Conservation (phyloP, 2,329 filamentous ascomycete genomes). For the Daldinia eschscholtzii region DNA sequence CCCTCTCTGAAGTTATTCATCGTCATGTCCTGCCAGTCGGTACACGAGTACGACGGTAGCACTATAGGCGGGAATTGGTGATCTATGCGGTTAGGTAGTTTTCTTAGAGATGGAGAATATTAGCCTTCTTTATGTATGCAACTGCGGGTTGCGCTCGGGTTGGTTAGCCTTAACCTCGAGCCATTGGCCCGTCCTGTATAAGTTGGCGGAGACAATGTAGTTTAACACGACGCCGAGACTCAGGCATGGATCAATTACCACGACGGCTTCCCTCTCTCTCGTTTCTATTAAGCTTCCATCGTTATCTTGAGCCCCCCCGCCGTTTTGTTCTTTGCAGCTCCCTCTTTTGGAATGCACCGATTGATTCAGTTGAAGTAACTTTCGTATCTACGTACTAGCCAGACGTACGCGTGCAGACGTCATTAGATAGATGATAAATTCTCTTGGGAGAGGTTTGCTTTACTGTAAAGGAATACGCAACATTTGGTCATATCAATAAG, state of each 20-base stretch:
- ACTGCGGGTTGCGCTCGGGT: slow-evolving; percentile 33
- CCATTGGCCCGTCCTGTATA: slow-evolving; percentile 26
- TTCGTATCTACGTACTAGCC: slow-evolving; percentile 21
- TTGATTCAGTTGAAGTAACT: slow-evolving; percentile 35
- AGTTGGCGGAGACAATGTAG: slow-evolving; percentile 24
- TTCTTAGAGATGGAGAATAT: slow-evolving; percentile 29
- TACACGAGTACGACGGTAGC: slow-evolving; percentile 38
- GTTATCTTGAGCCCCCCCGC: slow-evolving; percentile 51
- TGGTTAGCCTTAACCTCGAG: slow-evolving; percentile 31
- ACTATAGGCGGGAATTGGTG: slow-evolving; percentile 31
- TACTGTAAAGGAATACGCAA: slow-evolving; percentile 42
- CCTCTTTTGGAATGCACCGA: slow-evolving; percentile 50
- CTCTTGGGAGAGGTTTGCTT: slow-evolving; percentile 27
- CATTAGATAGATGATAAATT: slow-evolving; percentile 26
- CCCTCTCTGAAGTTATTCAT: slow-evolving; percentile 28
- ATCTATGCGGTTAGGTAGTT: slow-evolving; percentile 30
- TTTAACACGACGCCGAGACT: slow-evolving; percentile 39
- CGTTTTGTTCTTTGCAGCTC: slow-evolving; percentile 52
- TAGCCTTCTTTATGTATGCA: slow-evolving; percentile 31
- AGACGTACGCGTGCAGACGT: slow-evolving; percentile 21
- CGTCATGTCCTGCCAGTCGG: slow-evolving; percentile 34
- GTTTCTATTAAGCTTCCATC: slow-evolving; percentile 53
- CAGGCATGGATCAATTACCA: slow-evolving; percentile 27
- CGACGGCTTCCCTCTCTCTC: slow-evolving; percentile 35
- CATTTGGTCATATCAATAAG: slow-evolving; percentile 34